phyloP scores from a whole-genome alignment of 1,139 yeast species.

The Trichomonascaceae sp. region DNA sequence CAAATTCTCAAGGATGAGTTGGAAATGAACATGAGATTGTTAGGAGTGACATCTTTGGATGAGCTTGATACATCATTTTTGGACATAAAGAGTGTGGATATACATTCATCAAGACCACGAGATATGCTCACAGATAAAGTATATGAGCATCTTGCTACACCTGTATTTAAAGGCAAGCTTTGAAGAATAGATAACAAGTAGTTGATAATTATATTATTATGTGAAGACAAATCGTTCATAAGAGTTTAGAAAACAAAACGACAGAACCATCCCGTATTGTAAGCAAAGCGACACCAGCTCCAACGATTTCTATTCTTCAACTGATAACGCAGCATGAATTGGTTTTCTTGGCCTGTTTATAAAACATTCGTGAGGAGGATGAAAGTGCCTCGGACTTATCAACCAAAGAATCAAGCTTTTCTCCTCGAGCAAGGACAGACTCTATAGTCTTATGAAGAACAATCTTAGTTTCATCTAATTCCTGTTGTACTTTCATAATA shows the following conservation, averaged over 20 bases:
- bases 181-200: conserved; percentile 8
- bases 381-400: conserved; percentile 93
- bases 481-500: conserved; percentile 94
- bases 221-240: background rate
- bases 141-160: conserved; percentile 36
- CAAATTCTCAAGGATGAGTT: conserved; percentile 75
- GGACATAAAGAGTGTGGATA: conserved; percentile 38
- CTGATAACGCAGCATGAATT: conserved; percentile 89
- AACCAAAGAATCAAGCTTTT: conserved; percentile 85
- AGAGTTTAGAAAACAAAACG: background rate
- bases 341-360: conserved; percentile 95
- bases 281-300: background rate
- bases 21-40: conserved; percentile 79
- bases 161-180: conserved; percentile 28
- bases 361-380: conserved; percentile 84
- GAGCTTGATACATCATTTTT: conserved; percentile 54
- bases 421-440: conserved; percentile 91
- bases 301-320: conserved; percentile 29
- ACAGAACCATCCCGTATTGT: background rate
- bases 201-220: background rate
- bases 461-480: conserved; percentile 94
- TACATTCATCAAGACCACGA: conserved; percentile 42
- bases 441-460: conserved; percentile 95
- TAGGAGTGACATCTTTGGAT: conserved; percentile 65
- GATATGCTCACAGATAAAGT: conserved; percentile 42